phyloP scores from a whole-genome alignment of 805 yeast genomes.

The Pichia californica region DNA sequence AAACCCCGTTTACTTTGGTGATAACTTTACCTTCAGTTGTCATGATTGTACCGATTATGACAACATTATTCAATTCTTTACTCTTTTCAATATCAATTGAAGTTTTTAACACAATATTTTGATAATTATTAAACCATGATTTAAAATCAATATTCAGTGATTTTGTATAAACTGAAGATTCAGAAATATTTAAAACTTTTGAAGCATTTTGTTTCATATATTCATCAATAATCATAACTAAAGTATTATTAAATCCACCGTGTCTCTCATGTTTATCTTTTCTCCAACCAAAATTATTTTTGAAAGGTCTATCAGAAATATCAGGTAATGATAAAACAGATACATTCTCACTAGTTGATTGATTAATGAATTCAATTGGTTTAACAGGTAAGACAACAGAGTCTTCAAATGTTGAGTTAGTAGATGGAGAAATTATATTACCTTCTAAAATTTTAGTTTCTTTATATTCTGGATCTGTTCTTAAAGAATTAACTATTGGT shows the following conservation, averaged over 20 bases:
- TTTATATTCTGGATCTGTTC: neutral
- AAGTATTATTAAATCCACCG: neutral
- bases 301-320: neutral
- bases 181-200: neutral
- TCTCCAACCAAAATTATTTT: neutral
- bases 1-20: neutral
- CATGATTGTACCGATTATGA: neutral
- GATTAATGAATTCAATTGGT: neutral
- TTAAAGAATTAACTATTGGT: neutral
- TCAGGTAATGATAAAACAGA: neutral
- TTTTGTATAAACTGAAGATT: neutral
- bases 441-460: neutral
- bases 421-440: neutral
- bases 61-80: neutral
- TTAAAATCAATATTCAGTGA: neutral
- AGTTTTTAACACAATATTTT: neutral
- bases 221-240: conserved; percentile 1
- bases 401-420: neutral
- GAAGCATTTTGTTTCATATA: conserved; percentile 2
- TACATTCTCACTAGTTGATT: neutral
- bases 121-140: neutral
- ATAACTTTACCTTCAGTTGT: conserved; percentile 1
- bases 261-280: neutral
- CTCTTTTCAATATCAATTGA: neutral
- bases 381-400: neutral